Conservation (phyloP, 257 asterid species). For the Solanum acaule region DNA sequence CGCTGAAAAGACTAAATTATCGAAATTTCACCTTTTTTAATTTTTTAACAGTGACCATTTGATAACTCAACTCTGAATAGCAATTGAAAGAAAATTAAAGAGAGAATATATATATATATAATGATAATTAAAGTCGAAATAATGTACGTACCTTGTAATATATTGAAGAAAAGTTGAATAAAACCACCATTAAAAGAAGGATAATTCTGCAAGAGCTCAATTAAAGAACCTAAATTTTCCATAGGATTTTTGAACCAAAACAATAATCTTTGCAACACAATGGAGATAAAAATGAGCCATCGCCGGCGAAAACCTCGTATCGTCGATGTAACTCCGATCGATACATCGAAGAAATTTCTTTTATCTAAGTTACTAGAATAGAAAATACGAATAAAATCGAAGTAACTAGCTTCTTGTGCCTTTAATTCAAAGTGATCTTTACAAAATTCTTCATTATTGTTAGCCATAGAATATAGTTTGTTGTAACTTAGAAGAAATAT, state of each 20-base stretch:
- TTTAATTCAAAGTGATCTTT: constrained; percentile 25
- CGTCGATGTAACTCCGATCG: background rate
- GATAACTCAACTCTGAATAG: background rate
- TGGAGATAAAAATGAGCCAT: constrained; percentile 59
- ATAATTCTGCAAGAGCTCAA: constrained; percentile 39
- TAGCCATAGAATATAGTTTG: background rate
- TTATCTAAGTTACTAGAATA: constrained; percentile 25
- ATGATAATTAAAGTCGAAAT: background rate
- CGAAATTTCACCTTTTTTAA: background rate
- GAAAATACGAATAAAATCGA: constrained; percentile 37
- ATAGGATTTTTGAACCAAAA: constrained; percentile 27
- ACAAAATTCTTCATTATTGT: constrained; percentile 9
- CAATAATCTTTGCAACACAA: constrained; percentile 32
- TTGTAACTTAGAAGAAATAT: background rate
- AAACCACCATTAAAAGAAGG: constrained; percentile 48
- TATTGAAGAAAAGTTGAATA: constrained; percentile 22
- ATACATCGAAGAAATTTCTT: constrained; percentile 20
- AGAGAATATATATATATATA: too few species aligned
- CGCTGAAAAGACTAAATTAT: too few species aligned
- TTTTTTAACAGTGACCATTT: background rate
- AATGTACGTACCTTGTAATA: constrained; percentile 28
- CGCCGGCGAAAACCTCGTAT: constrained; percentile 21
- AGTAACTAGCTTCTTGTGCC: constrained; percentile 30
- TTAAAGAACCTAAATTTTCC: constrained; percentile 20
- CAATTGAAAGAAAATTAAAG: too few species aligned